Base-by-base conservation (phyloP, 139 green algal species). In the Penium margaritaceum region DNA sequence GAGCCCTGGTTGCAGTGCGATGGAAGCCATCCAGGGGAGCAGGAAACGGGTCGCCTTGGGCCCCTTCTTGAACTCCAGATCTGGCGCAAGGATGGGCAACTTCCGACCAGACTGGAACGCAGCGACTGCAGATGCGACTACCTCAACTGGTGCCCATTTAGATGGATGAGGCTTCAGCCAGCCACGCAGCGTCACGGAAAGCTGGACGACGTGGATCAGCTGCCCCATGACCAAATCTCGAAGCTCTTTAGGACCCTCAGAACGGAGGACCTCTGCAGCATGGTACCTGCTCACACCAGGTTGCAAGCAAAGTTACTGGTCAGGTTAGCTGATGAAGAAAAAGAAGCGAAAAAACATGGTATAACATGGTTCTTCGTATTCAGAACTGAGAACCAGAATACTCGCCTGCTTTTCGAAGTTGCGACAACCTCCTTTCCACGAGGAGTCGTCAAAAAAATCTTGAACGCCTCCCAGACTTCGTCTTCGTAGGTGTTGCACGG, bases 121-220 rank as follows among this genome's bases (percentile, higher is more conserved):
- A n/a, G n/a, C n/a, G n/a, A n/a, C n/a, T n/a, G n/a, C n/a, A n/a
- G n/a, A n/a, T n/a, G n/a, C n/a, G n/a, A n/a, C n/a, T n/a, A 60
- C 51, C 30, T 60, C 24, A n/a, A 60, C 51, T 15, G 51, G 51
- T 33, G 51, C 0, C 51, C 51, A 60, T 24, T 60, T 60, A 24
- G 51, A 33, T 6, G 51, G 51, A 24, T 60, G 51, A 0, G 51
- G 51, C 30, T 60, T 60, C 51, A 60, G 1, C 51, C 51, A 60
- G 51, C 51, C 51, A 33, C 51, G 51, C 24, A 60, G 51, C 12
- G 51, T 60, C 24, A 60, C 51, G 29, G 51, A 60, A 24, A 60
- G 51, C 51, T 60, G 51, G 24, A 60, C 51, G 24, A 60, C 51
- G 21, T 60, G 51, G 51, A 60, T 60, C 51, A 60, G 51, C 51